phyloP scores from a whole-genome alignment of 164 flowering plant species.

The Liquidambar formosana region DNA sequence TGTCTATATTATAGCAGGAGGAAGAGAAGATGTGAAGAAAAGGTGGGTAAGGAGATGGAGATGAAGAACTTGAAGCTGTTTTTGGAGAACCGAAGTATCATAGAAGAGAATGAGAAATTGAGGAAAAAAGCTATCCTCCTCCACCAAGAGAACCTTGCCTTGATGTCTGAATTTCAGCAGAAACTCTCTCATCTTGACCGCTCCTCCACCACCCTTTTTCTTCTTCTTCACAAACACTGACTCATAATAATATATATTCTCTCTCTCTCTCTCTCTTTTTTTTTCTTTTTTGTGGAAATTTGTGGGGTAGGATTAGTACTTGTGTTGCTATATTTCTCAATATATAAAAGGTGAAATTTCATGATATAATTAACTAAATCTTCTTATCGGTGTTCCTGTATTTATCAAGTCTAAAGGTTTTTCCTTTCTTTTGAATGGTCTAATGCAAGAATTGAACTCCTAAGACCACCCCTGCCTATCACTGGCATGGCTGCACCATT shows the following conservation, averaged over 20 bases:
- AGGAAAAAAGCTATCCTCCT: slow-evolving; percentile 46
- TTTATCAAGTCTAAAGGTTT: too few species aligned
- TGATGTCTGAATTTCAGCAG: slow-evolving; percentile 38
- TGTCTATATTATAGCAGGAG: not conserved
- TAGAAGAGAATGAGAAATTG: slow-evolving; percentile 56
- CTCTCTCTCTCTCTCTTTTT: not conserved
- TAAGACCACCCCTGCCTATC: too few species aligned
- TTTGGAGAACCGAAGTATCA: slow-evolving; percentile 47
- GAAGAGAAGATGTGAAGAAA: slow-evolving; percentile 19
- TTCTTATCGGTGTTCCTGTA: not conserved
- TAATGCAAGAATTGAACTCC: too few species aligned
- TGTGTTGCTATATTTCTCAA: not conserved
- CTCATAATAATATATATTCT: too few species aligned
- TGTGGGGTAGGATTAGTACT: not conserved
- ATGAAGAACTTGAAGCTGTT: slow-evolving; percentile 53
- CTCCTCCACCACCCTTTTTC: slow-evolving; percentile 10
- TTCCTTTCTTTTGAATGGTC: too few species aligned
- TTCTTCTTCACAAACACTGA: slow-evolving; percentile 8
- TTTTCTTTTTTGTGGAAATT: too few species aligned
- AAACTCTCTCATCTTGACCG: slow-evolving; percentile 20
- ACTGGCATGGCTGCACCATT: too few species aligned
- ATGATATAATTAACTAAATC: not conserved
- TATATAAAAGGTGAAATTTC: not conserved
- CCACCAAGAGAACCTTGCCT: slow-evolving; percentile 44
- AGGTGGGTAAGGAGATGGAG: slow-evolving; percentile 28